Percentiles rank a stretch among this genome's conserved stretches.
These are phyloP conservation scores for Solanum appendiculatum DNA, from an alignment of 257 asterid species.

Conservation along the genomic window DNA sequence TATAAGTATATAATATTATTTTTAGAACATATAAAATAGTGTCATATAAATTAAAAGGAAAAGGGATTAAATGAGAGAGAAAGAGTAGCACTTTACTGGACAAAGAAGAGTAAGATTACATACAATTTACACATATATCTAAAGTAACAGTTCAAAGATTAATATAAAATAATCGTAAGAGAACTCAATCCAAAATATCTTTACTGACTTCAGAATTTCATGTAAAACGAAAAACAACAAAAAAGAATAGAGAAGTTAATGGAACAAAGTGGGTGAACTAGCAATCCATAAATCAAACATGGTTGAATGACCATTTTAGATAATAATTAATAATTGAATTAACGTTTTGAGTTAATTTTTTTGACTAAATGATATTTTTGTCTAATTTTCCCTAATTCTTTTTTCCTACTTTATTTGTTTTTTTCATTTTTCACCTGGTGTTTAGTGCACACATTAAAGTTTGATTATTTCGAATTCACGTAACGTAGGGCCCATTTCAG, in stretches of 20 bases:
- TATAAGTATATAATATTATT: too few species aligned
- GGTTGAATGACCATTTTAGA: not conserved
- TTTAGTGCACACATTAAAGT: too few species aligned
- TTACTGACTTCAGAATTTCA: not conserved
- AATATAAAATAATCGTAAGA: not conserved
- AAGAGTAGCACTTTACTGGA: too few species aligned
- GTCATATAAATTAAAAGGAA: too few species aligned
- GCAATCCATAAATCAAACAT: not conserved
- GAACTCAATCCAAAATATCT: not conserved
- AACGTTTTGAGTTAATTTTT: not conserved
- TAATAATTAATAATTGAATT: not conserved
- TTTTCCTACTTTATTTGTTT: too few species aligned
- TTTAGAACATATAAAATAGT: too few species aligned
- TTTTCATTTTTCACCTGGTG: too few species aligned
- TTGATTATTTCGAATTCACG: fast-evolving
- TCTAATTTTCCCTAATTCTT: not conserved
- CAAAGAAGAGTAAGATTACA: too few species aligned
- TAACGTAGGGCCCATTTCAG: fast-evolving
- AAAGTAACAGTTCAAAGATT: too few species aligned
- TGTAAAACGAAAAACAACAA: not conserved
- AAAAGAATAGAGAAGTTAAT: not conserved
- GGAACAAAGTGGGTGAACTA: not conserved
- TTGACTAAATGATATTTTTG: not conserved
- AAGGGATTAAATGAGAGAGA: too few species aligned
- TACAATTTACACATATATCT: too few species aligned